Conservation (phyloP, 805 yeast species). For the Monosporozyma siamensis region DNA sequence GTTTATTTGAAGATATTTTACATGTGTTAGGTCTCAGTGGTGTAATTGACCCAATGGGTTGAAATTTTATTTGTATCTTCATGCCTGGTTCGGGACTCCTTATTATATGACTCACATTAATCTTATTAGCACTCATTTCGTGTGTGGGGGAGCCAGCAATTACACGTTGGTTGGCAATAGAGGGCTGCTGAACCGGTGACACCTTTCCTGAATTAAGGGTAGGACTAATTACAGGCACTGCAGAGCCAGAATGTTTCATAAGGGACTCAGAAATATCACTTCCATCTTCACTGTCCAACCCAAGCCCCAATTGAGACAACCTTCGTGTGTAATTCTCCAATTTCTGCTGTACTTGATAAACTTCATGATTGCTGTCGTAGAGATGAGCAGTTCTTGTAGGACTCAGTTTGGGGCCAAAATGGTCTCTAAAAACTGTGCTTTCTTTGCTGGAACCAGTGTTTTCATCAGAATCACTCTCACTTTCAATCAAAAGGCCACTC, state of each 20-base stretch:
- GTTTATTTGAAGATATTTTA: constrained; percentile 22
- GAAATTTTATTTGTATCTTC: constrained; percentile 15
- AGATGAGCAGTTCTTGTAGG: neutral
- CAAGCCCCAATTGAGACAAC: constrained; percentile 22
- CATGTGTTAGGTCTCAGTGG: constrained; percentile 21
- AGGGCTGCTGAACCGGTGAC: too few relatives aligned
- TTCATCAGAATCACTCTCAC: constrained; percentile 21
- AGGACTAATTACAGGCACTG: neutral
- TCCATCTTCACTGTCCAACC: constrained; percentile 9
- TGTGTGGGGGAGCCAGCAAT: too few relatives aligned
- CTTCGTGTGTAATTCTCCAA: constrained; percentile 22
- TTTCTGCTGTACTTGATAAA: constrained; percentile 13
- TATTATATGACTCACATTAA: too few relatives aligned
- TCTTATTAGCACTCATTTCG: too few relatives aligned
- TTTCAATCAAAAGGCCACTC: constrained; percentile 24
- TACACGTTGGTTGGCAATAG: too few relatives aligned
- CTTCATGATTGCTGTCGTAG: neutral
- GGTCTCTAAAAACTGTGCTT: neutral
- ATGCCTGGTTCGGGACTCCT: too few relatives aligned
- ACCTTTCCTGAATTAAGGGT: neutral
- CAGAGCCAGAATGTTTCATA: neutral
- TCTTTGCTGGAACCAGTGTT: neutral
- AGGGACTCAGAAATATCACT: constrained; percentile 2
- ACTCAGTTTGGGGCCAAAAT: neutral
- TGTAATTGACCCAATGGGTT: constrained; percentile 26